phyloP scores from a whole-genome alignment of 306 rosid species.

The Arachis hypogaea region DNA sequence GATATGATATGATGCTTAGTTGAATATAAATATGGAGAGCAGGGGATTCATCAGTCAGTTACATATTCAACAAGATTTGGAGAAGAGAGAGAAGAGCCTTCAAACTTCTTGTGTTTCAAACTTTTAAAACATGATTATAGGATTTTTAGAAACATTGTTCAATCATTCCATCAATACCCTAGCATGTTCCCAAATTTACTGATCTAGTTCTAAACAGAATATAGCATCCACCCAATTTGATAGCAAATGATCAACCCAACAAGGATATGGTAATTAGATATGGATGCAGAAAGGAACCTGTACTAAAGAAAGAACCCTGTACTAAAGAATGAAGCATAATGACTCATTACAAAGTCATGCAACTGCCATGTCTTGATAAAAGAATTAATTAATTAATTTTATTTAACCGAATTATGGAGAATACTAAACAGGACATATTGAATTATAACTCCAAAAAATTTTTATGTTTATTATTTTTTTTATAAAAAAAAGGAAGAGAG shows the following conservation, averaged over 20 bases:
- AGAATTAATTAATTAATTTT: background rate
- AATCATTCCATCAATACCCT: too few species aligned
- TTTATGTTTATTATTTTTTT: too few species aligned
- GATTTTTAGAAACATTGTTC: too few species aligned
- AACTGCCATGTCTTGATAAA: constrained; percentile 17
- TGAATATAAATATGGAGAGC: too few species aligned
- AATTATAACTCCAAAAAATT: background rate
- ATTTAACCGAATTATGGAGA: background rate
- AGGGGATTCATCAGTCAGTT: too few species aligned
- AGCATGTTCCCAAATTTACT: too few species aligned
- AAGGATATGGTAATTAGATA: constrained; percentile 7
- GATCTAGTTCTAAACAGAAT: background rate
- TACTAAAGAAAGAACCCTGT: background rate
- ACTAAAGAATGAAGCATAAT: constrained; percentile 7
- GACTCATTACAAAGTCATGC: background rate
- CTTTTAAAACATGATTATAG: too few species aligned
- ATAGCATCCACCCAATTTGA: background rate
- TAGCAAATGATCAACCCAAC: constrained; percentile 5
- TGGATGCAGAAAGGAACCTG: constrained; percentile 9
- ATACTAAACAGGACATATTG: constrained; percentile 15
- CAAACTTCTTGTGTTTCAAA: too few species aligned
- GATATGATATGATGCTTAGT: too few species aligned
- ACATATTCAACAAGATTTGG: too few species aligned
- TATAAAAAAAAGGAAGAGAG: background rate
- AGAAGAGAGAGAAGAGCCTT: too few species aligned